A percentile compares a stretch with the other conserved stretches of the same genome.
Evolutionary conservation across 202 grass and related monocot genomes (phyloP).

Genomic region (Saccharum hybrid): DNA sequence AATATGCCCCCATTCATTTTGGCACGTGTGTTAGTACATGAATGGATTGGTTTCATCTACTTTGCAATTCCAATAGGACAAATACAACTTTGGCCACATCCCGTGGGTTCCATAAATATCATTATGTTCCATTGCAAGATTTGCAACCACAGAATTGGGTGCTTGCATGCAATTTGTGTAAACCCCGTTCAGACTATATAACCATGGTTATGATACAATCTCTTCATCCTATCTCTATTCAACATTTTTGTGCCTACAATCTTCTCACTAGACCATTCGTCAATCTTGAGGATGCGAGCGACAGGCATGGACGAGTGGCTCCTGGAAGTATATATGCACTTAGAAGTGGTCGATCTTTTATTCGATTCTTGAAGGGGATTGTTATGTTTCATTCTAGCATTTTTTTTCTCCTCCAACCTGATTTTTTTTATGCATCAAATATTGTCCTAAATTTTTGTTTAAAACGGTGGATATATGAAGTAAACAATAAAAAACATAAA

Average conservation of each 20-base stretch:
- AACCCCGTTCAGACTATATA: neutral
- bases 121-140: slow-evolving; percentile 1
- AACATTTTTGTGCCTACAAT: neutral
- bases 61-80: neutral
- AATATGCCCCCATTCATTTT: neutral
- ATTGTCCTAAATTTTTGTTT: neutral
- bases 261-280: neutral
- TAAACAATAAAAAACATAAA: neutral
- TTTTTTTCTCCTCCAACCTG: neutral
- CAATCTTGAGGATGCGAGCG: neutral
- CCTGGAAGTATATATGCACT: neutral
- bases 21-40: neutral
- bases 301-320: too few species aligned
- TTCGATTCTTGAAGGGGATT: neutral
- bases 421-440: neutral
- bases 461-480: neutral
- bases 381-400: neutral
- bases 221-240: neutral
- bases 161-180: neutral
- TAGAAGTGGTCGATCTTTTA: neutral
- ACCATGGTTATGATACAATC: neutral
- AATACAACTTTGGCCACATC: neutral
- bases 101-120: neutral
- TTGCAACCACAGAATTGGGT: neutral
- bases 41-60: neutral